phyloP scores from a whole-genome alignment of 2,329 filamentous ascomycete species.

The Cercospora nicotianae region DNA sequence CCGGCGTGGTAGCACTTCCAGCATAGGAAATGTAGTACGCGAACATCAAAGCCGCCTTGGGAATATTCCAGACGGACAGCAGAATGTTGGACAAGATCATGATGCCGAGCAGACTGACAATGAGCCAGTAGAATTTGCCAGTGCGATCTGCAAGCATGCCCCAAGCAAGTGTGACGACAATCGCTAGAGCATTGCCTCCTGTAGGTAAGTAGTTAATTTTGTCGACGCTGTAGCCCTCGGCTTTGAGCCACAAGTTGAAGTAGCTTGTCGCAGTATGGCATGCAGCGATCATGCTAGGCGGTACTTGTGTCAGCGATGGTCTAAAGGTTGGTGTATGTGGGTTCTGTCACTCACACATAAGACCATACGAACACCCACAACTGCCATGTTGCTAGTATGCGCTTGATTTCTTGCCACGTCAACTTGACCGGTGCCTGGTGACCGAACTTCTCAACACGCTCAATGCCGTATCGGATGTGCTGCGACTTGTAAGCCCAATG shows the following conservation, averaged over 20 bases:
- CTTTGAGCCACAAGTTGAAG: conserved; percentile 24
- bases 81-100: conserved; percentile 20
- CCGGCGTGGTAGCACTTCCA: conserved; percentile 8
- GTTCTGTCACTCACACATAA: conserved; percentile 13
- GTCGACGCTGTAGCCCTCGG: conserved; percentile 19
- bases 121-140: conserved; percentile 16
- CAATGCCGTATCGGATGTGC: conserved; percentile 19
- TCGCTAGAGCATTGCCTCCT: conserved; percentile 18
- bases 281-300: conserved; percentile 16
- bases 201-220: conserved; percentile 22
- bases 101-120: conserved; percentile 12
- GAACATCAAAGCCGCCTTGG: conserved; percentile 13
- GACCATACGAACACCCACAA: conserved; percentile 25
- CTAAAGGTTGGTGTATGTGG: background rate
- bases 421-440: conserved; percentile 17
- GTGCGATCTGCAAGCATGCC: conserved; percentile 20
- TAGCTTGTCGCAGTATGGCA: conserved; percentile 21
- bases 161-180: conserved; percentile 18
- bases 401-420: conserved; percentile 19
- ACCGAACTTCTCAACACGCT: conserved; percentile 20
- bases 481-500: conserved; percentile 1
- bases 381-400: conserved; percentile 15
- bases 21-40: conserved; percentile 15
- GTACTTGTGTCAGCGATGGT: background rate
- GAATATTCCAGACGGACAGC: conserved; percentile 17